Conservation (phyloP, 208 protist species). For the Tetramitus jugosus region DNA sequence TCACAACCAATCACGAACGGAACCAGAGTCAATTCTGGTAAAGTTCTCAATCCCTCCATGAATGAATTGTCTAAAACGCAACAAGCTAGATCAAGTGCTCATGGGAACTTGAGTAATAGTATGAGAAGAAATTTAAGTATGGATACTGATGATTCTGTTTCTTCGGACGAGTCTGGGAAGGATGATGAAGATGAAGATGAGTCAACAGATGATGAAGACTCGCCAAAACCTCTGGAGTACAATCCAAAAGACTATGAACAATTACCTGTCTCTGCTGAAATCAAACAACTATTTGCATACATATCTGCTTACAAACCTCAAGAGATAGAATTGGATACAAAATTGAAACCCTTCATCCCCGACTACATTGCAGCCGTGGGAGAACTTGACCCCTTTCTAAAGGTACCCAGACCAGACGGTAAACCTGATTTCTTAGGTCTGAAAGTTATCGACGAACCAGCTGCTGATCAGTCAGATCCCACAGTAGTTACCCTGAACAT, state of each 20-base stretch:
- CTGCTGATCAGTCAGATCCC: constrained; percentile 84
- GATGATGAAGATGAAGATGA: neutral
- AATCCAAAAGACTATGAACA: constrained; percentile 54
- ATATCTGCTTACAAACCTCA: constrained; percentile 85
- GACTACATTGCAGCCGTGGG: constrained; percentile 93
- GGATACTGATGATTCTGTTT: too few species aligned
- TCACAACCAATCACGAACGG: neutral
- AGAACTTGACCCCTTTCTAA: constrained; percentile 92
- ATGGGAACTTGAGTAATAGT: too few species aligned
- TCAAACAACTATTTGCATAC: constrained; percentile 90
- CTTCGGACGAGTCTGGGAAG: neutral
- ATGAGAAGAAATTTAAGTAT: too few species aligned
- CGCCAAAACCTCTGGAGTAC: neutral
- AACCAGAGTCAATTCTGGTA: neutral
- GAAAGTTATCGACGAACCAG: constrained; percentile 89
- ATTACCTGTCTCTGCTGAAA: constrained; percentile 67
- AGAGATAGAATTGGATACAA: constrained; percentile 80
- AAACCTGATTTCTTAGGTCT: constrained; percentile 67
- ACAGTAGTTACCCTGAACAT: constrained; percentile 76
- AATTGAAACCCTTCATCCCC: constrained; percentile 91
- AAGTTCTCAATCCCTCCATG: neutral
- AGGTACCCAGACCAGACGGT: constrained; percentile 84
- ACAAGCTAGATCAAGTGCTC: neutral
- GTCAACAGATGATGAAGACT: neutral
- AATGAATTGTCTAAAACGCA: neutral